Conservation (phyloP, 768 basidiomycete genomes). For the Strobilomyces echinocephalus region DNA sequence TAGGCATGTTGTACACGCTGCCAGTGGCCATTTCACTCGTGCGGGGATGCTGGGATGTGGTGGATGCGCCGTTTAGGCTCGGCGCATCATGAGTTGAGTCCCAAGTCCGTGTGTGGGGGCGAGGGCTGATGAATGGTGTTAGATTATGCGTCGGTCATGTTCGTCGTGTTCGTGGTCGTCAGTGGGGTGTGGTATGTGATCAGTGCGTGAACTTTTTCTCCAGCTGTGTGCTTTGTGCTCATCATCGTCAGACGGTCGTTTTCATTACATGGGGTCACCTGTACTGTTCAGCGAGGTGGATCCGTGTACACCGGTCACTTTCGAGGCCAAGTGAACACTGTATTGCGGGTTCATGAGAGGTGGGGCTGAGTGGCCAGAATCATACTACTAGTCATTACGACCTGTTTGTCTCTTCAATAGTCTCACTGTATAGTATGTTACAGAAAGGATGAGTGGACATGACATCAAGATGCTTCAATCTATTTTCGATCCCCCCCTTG, state of each 20-base stretch:
- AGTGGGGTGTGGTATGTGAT: constrained; percentile 59
- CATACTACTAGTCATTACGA: no score
- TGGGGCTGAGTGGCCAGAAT: no score
- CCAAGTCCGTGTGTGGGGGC: no score
- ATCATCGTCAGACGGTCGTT: constrained; percentile 35
- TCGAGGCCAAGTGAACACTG: constrained; percentile 7
- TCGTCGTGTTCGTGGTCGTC: constrained; percentile 55
- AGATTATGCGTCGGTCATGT: constrained; percentile 69
- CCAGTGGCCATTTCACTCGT: constrained; percentile 52
- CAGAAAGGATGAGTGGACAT: neutral
- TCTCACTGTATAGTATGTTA: neutral
- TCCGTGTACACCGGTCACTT: neutral
- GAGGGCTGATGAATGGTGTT: neutral
- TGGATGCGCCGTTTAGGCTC: constrained; percentile 47
- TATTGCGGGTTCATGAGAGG: no score
- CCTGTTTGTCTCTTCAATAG: neutral
- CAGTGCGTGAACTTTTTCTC: constrained; percentile 33
- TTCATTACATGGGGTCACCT: constrained; percentile 43
- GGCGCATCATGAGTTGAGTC: constrained; percentile 47
- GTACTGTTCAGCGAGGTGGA: constrained; percentile 20
- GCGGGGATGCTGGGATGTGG: constrained; percentile 40
- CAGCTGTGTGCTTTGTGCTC: neutral
- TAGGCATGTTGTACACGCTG: constrained; percentile 60
- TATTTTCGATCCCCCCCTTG: no score
- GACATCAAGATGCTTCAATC: neutral